These are phyloP conservation scores for Penicillium parvum DNA, from an alignment of 495 filamentous ascomycete genomes.

Conservation along the genomic window DNA sequence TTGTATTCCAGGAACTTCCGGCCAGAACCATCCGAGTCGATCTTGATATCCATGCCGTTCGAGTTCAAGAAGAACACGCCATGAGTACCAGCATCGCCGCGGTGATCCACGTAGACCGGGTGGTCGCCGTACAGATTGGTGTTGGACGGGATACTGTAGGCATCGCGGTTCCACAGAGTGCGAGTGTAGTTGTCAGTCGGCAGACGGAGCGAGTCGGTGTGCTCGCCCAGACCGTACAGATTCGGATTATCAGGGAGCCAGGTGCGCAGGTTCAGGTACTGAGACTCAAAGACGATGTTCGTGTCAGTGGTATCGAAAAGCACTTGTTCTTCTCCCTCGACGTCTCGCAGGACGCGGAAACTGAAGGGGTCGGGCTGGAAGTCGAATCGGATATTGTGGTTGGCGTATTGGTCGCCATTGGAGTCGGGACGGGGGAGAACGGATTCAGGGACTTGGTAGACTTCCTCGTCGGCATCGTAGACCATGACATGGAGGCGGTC, in stretches of 20 bases:
- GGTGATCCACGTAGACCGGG: conserved; percentile 80
- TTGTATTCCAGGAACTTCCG: conserved; percentile 84
- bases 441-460: conserved; percentile 74
- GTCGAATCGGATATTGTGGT: conserved; percentile 55
- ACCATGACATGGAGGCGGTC: conserved; percentile 80
- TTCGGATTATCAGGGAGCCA: conserved; percentile 61
- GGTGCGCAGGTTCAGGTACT: conserved; percentile 71
- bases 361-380: conserved; percentile 67
- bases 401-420: conserved; percentile 1
- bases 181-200: conserved; percentile 71
- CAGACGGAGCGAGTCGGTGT: conserved; percentile 68
- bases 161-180: conserved; percentile 76
- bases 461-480: conserved; percentile 64
- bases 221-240: conserved; percentile 78
- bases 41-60: conserved; percentile 85
- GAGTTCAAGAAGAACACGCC: conserved; percentile 80
- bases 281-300: conserved; percentile 69
- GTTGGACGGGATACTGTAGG: conserved; percentile 59
- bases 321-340: conserved; percentile 51
- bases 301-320: conserved; percentile 73
- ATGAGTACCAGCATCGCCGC: conserved; percentile 61
- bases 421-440: conserved; percentile 59
- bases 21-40: conserved; percentile 57
- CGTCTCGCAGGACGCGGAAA: conserved; percentile 56
- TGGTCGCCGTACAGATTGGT: conserved; percentile 82